Base-by-base conservation (phyloP, 805 yeast genomes). In the Schizosaccharomyces octosporus region DNA sequence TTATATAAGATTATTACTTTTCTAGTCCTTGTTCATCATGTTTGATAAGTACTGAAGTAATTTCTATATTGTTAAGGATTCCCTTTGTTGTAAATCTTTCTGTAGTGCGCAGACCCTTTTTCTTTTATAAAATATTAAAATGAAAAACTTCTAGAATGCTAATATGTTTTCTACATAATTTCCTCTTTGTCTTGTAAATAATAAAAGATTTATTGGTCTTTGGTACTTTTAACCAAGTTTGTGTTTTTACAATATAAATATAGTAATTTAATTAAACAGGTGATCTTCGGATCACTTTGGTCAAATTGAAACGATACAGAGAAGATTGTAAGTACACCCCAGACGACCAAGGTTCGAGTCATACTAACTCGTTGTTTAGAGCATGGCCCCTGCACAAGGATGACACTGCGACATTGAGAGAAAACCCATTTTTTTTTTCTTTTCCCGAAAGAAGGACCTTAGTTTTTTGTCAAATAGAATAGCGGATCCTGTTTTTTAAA, bases 311-410 rank as follows among this genome's bases (percentile, higher is more conserved):
- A 51, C 57, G 57, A 51, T 51, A 51, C 57, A 51, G 57, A 51
- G 57, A 51, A 51, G 57, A 51, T 51, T 51, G 57, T 51, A 51
- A 51, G 57, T 51, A 24, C 9, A 21, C 11, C n/a, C 51, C 11
- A 19, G 1, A 24, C 19, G 31, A 24, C 57, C 36, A 24, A 29
- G 36, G 57, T 51, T 51, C 57, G 57, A 51, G 36, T 51, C 36
- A 21, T 29, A 51, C 57, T 51, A 51, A 51, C 57, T 11, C 57
- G 51, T 17, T 29, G 57, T 51, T 11, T 51, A 51, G 57, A 51
- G 57, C 57, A 51, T 51, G 57, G 57, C 57, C 57, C 57, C 57
- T 51, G 57, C 57, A 51, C 57, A 51, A 51, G 57, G 57, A 51
- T 51, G 57, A 51, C 57, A 51, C 57, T 51, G 57, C 57, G 57